Evolutionary conservation across 2,329 filamentous ascomycete species (phyloP).

Genomic region (Trichoderma sp.): DNA sequence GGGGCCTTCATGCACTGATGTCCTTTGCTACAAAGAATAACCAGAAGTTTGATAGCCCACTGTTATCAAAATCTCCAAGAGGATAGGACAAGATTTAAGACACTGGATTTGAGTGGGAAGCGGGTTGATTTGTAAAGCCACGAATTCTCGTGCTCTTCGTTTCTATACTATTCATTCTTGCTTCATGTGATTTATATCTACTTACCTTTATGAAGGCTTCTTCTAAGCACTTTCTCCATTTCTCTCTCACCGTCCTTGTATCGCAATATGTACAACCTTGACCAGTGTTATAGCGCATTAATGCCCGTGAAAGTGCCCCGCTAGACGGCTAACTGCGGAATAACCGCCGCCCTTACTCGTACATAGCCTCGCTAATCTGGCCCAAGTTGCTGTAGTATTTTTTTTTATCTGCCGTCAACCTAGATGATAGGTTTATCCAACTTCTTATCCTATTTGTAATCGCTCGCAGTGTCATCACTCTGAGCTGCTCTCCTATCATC

Average conservation of each 20-base stretch:
- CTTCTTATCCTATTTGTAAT: not conserved
- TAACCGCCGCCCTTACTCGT: not conserved
- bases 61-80: not conserved
- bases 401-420: not conserved
- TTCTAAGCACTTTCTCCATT: not conserved
- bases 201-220: not conserved
- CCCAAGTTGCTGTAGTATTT: not conserved
- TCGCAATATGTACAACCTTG: not conserved
- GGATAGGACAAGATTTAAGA: not conserved
- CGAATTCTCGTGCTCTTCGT: not conserved
- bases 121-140: not conserved
- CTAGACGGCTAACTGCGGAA: not conserved
- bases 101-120: not conserved
- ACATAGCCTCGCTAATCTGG: not conserved
- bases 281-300: not conserved
- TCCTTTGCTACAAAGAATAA: not conserved
- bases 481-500: not conserved
- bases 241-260: not conserved
- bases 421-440: not conserved
- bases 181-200: not conserved
- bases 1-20: not conserved
- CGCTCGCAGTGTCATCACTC: not conserved
- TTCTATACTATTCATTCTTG: not conserved
- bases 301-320: not conserved
- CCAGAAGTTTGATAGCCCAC: not conserved